A percentile compares a stretch with the other conserved stretches of the same genome.
Evolutionary conservation across 2,329 filamentous ascomycete genomes (phyloP).

Genomic region (Ceratocystis diversiconidia): DNA sequence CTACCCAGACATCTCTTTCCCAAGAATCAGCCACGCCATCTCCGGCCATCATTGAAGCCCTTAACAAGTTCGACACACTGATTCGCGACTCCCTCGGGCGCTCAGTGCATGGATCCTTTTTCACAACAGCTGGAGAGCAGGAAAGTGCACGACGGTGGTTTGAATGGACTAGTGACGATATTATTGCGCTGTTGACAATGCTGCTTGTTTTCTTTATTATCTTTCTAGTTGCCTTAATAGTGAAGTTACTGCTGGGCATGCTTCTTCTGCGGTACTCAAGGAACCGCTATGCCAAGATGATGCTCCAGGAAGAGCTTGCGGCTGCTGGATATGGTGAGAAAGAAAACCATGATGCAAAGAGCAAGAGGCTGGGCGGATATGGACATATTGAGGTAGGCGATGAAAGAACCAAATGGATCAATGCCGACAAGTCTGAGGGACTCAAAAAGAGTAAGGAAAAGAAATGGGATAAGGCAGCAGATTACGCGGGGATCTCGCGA

Average conservation of each 20-base stretch:
- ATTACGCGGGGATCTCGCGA: conserved; percentile 54
- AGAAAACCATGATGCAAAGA: conserved; percentile 47
- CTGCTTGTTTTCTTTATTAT: conserved; percentile 69
- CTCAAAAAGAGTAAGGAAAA: conserved; percentile 39
- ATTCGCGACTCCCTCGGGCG: conserved; percentile 63
- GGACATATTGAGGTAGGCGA: conserved; percentile 80
- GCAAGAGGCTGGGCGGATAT: conserved; percentile 65
- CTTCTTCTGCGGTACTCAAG: conserved; percentile 64
- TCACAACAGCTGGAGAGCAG: conserved; percentile 18
- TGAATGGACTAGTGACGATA: conserved; percentile 53
- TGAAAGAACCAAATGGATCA: conserved; percentile 73
- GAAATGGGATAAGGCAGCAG: conserved; percentile 32
- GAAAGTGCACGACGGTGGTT: conserved; percentile 33
- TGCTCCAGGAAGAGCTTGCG: conserved; percentile 45
- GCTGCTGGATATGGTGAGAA: conserved; percentile 32
- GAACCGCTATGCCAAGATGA: conserved; percentile 69
- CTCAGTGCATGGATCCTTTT: conserved; percentile 46
- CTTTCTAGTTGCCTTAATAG: conserved; percentile 70
- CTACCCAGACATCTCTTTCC: conserved; percentile 49
- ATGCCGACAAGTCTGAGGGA: conserved; percentile 67
- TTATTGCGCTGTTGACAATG: conserved; percentile 68
- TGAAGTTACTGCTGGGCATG: conserved; percentile 84
- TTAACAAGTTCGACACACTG: conserved; percentile 64
- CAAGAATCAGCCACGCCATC: conserved; percentile 51
- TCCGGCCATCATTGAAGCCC: conserved; percentile 59